phyloP scores from a whole-genome alignment of 1,284 basidiomycete species.

The Leccinum griseonigrum region DNA sequence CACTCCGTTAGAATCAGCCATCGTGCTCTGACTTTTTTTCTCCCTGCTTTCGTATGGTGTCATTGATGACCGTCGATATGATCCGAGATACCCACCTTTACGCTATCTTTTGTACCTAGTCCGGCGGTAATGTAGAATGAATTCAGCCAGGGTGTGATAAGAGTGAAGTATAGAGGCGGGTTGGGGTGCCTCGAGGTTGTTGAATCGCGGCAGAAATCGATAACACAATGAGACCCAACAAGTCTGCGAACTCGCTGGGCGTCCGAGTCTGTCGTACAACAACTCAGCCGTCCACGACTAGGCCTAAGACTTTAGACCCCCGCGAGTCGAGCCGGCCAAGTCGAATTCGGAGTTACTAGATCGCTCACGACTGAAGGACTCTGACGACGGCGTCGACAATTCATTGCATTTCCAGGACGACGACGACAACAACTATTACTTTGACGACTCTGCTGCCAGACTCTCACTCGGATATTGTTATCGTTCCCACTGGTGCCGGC shows the following conservation, averaged over 20 bases:
- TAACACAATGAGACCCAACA: slow-evolving; percentile 2
- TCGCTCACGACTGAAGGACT: slow-evolving; percentile 5
- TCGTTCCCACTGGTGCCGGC: background rate
- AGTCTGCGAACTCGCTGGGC: background rate
- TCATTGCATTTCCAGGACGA: slow-evolving; percentile 18
- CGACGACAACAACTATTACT: slow-evolving; percentile 8
- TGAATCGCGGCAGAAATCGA: background rate
- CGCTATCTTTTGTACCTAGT: slow-evolving; percentile 14
- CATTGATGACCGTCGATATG: background rate
- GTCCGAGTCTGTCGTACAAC: slow-evolving; percentile 18
- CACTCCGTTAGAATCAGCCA: background rate
- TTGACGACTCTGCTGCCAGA: background rate
- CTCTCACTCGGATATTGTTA: background rate
- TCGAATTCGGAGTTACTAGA: slow-evolving; percentile 16
- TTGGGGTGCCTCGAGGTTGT: background rate
- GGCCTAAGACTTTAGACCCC: background rate
- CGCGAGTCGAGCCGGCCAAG: background rate
- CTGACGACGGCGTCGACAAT: slow-evolving; percentile 10
- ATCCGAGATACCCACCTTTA: slow-evolving; percentile 4
- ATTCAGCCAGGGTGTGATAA: background rate
- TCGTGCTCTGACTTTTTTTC: background rate
- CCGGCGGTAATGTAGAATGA: slow-evolving; percentile 11
- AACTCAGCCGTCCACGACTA: background rate
- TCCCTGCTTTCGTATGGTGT: background rate
- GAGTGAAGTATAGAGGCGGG: background rate